Base-by-base conservation (phyloP, 345 rosid species). In the Litchi chinensis region DNA sequence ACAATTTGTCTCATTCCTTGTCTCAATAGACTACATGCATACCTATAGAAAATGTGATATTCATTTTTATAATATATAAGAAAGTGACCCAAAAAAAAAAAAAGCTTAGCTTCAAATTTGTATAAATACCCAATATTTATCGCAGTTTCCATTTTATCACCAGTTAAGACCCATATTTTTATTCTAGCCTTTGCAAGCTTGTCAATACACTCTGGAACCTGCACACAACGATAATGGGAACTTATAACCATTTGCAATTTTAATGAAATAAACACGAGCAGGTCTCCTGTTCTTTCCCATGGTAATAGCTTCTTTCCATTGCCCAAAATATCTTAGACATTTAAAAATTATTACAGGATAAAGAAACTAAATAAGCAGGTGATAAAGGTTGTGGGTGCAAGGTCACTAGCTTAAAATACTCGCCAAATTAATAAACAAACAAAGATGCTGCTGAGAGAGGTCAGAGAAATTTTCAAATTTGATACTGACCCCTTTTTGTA, bases 131-230 rank as follows among this genome's bases (percentile, higher is more conserved):
- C 99, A 3, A 93, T 93, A 85, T 93, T 95, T 65, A 95, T 79
- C 2, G 98, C 99, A 0, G 99, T 93, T 86, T 94, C 99, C 81
- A 88, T 88, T 88, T 91, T 93, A 81, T 95, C 99, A 0, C 99
- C 98, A 0, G 99, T 95, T 82, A 95, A 80, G 74, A 95, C 89
- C 99, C 99, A 95, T 86, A 95, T 74, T 80, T 87, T 90, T 15
- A 95, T 85, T 77, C 90, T 88, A 54, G 98, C 98, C 76, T 39
- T 83, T n/a, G 97, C 91, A 76, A 95, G 93, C 79, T 86, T 95
- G 41, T 87, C 86, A 76, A 95, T 90, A 71, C 97, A 93, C 65
- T 78, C 87, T 28, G 95, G 92, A 77, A 93, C 99, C 99, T 95
- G 67, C 15, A 73, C 54, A 68, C 5, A 56, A 75, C 19, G 75